phyloP scores from a whole-genome alignment of 2,329 filamentous ascomycete genomes.

The Calonectria pteridis region DNA sequence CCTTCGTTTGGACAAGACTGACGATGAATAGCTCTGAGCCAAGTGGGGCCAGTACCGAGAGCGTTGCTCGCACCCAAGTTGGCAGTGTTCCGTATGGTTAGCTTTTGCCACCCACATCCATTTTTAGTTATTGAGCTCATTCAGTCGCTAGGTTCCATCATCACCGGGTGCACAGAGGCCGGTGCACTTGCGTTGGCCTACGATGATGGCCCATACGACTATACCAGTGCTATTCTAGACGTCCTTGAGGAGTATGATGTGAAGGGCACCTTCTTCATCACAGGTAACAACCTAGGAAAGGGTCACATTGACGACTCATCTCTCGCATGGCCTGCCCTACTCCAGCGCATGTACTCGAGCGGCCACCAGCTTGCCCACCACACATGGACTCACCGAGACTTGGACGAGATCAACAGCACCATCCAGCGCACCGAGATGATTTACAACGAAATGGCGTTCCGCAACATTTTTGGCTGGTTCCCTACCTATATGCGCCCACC shows the following conservation, averaged over 20 bases:
- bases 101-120: background rate
- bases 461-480: slow-evolving; percentile 54
- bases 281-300: slow-evolving; percentile 54
- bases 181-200: slow-evolving; percentile 58
- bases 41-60: slow-evolving; percentile 47
- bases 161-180: slow-evolving; percentile 49
- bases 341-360: slow-evolving; percentile 54
- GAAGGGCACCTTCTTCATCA: slow-evolving; percentile 57
- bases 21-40: slow-evolving; percentile 46
- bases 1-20: background rate
- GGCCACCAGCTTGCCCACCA: slow-evolving; percentile 61
- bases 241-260: slow-evolving; percentile 46
- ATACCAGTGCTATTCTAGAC: slow-evolving; percentile 56
- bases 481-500: slow-evolving; percentile 59
- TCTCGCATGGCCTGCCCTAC: slow-evolving; percentile 49
- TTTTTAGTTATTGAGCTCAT: background rate
- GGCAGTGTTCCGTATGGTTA: slow-evolving; percentile 54
- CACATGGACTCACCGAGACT: slow-evolving; percentile 59
- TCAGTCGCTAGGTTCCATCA: slow-evolving; percentile 21
- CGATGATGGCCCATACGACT: slow-evolving; percentile 60
- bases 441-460: slow-evolving; percentile 58
- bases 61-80: slow-evolving; percentile 45
- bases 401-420: slow-evolving; percentile 48
- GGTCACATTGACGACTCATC: slow-evolving; percentile 53
- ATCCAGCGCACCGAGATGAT: slow-evolving; percentile 54